Conservation (phyloP, 805 yeast genomes). For the Schwanniomyces polymorphus region DNA sequence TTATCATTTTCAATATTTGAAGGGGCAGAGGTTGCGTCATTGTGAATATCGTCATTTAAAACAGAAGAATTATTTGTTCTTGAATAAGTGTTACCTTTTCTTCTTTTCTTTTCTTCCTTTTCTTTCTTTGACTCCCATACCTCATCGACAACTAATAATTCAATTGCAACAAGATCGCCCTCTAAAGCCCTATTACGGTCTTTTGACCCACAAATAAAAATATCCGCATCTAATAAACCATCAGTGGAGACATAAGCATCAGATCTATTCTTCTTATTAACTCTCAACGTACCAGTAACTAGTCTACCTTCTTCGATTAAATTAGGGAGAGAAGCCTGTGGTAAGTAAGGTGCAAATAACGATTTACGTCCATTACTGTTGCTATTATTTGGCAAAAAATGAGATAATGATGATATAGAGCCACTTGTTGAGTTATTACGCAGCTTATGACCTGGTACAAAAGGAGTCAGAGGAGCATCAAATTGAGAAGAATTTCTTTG, state of each 20-base stretch:
- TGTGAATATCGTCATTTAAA: constrained; percentile 68
- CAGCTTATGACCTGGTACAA: constrained; percentile 78
- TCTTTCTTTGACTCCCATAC: constrained; percentile 97
- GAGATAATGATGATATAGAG: constrained; percentile 51
- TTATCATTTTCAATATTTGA: constrained; percentile 23
- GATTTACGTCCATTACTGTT: constrained; percentile 63
- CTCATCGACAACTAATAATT: constrained; percentile 90
- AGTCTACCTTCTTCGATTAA: constrained; percentile 85
- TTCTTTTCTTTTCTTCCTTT: constrained; percentile 94
- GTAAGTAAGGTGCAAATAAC: constrained; percentile 92
- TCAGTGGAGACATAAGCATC: constrained; percentile 99
- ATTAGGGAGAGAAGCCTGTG: constrained; percentile 90
- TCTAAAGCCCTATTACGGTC: constrained; percentile 97
- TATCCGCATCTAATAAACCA: constrained; percentile 93
- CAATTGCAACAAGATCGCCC: constrained; percentile 96
- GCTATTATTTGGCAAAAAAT: constrained; percentile 30
- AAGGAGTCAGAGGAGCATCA: constrained; percentile 41
- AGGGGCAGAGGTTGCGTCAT: constrained; percentile 70
- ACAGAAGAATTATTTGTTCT: constrained; percentile 34
- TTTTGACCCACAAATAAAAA: constrained; percentile 96
- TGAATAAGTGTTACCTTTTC: constrained; percentile 59
- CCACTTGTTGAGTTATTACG: constrained; percentile 65
- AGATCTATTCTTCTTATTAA: constrained; percentile 92
- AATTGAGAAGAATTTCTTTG: constrained; percentile 27
- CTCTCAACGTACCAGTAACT: constrained; percentile 90